These are phyloP conservation scores for Botrytis hyacinthi DNA, from an alignment of 2,329 filamentous ascomycete species.

Conservation along the genomic window DNA sequence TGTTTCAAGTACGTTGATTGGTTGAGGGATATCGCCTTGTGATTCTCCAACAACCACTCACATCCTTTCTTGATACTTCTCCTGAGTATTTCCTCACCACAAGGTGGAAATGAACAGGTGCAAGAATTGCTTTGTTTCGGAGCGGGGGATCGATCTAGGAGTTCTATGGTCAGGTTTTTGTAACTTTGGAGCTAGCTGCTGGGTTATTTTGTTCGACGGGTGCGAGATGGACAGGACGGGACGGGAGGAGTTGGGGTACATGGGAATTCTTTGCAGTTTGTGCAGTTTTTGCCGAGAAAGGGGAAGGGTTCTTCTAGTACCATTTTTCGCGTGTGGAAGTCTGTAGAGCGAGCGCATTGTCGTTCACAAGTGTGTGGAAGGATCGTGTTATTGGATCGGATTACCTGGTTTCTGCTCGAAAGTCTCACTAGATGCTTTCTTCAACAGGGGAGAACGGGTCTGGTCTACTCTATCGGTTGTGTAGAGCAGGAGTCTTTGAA, in stretches of 20 bases:
- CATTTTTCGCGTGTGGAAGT: not conserved
- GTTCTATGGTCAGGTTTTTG: not conserved
- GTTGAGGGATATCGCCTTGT: not conserved
- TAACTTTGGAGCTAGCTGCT: not conserved
- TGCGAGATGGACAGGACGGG: not conserved
- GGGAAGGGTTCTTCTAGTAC: not conserved
- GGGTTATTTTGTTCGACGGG: not conserved
- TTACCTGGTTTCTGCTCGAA: not conserved
- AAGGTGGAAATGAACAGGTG: not conserved
- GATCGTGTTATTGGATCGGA: not conserved
- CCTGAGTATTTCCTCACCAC: no score
- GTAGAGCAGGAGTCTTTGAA: not conserved
- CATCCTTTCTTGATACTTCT: not conserved
- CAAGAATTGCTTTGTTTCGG: not conserved
- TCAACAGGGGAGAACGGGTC: not conserved
- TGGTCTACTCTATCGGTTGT: not conserved
- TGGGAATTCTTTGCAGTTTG: not conserved
- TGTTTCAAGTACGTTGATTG: constrained; percentile 17
- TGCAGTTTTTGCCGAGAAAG: not conserved
- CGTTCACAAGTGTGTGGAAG: not conserved
- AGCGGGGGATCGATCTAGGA: not conserved
- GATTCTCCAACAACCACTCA: not conserved
- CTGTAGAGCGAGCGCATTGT: not conserved
- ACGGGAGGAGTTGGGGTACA: no score
- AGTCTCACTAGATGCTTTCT: not conserved